Percentiles rank a stretch among this genome's conserved stretches.
Conservation (phyloP, 805 yeast species). For the Wickerhamiella kurtzmanii region DNA sequence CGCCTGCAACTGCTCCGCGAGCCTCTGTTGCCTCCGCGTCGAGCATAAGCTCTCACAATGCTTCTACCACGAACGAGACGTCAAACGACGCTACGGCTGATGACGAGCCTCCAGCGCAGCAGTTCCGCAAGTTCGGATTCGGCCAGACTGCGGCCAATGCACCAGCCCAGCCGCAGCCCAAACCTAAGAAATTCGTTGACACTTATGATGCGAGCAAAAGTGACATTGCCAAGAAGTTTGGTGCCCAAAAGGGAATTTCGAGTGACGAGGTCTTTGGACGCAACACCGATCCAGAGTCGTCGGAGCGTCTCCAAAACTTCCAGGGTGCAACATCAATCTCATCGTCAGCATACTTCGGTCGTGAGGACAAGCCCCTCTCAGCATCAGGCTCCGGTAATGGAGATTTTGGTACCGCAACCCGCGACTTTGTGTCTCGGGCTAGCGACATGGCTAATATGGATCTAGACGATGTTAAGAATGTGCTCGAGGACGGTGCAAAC, state of each 20-base stretch:
- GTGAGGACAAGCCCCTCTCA: slow-evolving; percentile 39
- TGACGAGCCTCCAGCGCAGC: slow-evolving; percentile 11
- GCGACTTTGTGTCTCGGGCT: slow-evolving; percentile 19
- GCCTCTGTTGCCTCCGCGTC: slow-evolving; percentile 9
- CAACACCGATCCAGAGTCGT: slow-evolving; percentile 63
- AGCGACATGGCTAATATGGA: slow-evolving; percentile 71
- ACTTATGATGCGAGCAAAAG: slow-evolving; percentile 19
- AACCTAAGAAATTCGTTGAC: slow-evolving; percentile 36
- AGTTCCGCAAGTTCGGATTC: slow-evolving; percentile 18
- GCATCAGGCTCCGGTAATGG: slow-evolving; percentile 19
- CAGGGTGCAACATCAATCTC: slow-evolving; percentile 84
- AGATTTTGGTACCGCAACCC: slow-evolving; percentile 21
- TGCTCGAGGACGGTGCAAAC: slow-evolving; percentile 85
- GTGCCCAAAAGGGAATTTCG: slow-evolving; percentile 84
- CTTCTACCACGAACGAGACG: not conserved
- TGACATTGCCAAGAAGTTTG: slow-evolving; percentile 43
- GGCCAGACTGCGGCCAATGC: slow-evolving; percentile 20
- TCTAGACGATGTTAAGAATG: slow-evolving; percentile 76
- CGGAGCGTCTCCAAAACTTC: slow-evolving; percentile 68
- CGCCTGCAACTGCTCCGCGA: slow-evolving; percentile 5
- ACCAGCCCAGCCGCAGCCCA: slow-evolving; percentile 14
- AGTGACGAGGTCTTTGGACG: slow-evolving; percentile 92
- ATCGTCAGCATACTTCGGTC: slow-evolving; percentile 85
- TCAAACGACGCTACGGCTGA: slow-evolving; percentile 4
- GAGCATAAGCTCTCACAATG: not conserved